phyloP scores from a whole-genome alignment of 2,329 filamentous ascomycete genomes.

The Reticulascus tulasneorum region DNA sequence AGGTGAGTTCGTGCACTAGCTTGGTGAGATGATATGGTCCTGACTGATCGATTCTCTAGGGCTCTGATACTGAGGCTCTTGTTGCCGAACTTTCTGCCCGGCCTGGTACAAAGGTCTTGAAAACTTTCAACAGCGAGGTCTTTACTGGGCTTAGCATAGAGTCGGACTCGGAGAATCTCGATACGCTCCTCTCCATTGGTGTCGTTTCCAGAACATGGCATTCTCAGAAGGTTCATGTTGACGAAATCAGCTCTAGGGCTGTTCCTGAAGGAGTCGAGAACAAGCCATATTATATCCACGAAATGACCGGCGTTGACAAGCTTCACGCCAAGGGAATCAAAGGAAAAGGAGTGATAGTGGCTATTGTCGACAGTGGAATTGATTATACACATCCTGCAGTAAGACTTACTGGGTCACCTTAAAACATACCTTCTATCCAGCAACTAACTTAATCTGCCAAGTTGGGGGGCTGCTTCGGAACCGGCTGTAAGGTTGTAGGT shows the following conservation, averaged over 20 bases:
- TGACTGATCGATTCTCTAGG: not conserved
- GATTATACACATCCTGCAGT: constrained; percentile 35
- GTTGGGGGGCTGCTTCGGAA: constrained; percentile 3
- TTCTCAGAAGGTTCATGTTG: too few relatives aligned
- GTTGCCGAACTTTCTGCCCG: not conserved
- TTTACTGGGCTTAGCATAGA: constrained; percentile 2
- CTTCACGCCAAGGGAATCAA: constrained; percentile 32
- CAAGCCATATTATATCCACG: constrained; percentile 30
- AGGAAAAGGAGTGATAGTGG: constrained; percentile 33
- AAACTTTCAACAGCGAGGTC: constrained; percentile 4
- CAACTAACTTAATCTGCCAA: not conserved
- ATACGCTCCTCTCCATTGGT: not conserved
- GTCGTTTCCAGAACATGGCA: too few relatives aligned
- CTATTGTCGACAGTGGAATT: constrained; percentile 36
- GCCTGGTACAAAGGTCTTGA: not conserved
- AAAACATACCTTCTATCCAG: too few relatives aligned
- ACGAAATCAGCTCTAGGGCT: too few relatives aligned
- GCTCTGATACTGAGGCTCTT: not conserved
- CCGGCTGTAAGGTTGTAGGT: constrained; percentile 1
- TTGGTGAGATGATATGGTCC: not conserved
- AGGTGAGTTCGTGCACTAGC: not conserved
- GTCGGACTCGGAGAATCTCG: not conserved
- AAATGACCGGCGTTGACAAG: constrained; percentile 33
- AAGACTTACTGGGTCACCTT: constrained; percentile 1
- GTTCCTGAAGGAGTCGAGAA: too few relatives aligned